Evolutionary conservation across 129 eudicot genomes (phyloP), one percentile per base, ranked within the genome.

Genomic region (Tagetes erecta): DNA sequence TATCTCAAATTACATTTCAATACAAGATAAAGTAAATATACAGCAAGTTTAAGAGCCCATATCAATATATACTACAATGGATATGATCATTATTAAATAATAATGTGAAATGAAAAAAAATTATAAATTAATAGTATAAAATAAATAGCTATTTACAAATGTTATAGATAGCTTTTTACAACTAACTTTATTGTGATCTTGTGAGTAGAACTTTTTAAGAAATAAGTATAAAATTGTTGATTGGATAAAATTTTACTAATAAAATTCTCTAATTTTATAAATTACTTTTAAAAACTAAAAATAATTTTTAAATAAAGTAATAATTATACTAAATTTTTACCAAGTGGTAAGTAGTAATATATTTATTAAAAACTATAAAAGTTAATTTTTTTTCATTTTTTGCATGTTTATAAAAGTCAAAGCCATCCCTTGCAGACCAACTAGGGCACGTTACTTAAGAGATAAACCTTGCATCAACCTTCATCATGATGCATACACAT

Each of bases 401-500:
- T 36, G 7, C 51, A 49, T 45, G 63, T 56, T 57, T 9, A 50
- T 47, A 60, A 84, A 79, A 83, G 95, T 86, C 88, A 85, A 87
- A 81, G 84, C 13, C 79, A 81, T 68, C 86, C 78, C 82, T 59
- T 77, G 52, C 73, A 86, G 51, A 78, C 81, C 74, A 77, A 67
- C 71, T 64, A 37, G 80, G 85, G 76, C 75, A 77, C 78, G 82
- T 76, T 70, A 70, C 74, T 80, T 44, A 82, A 82, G 72, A 71
- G 84, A 72, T 64, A 80, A 60, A 38, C 70, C 39, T 36, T 2
- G 45, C 71, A 53, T 49, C 76, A 75, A 78, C 64, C 72, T 79
- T 71, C 49, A 63, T 73, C 74, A 45, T 68, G 38, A 60, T 55
- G 33, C 44, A 67, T 58, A 12, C n/a, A 47, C 1, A 10, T 49